Percentiles rank a stretch among this genome's conserved stretches.
These are phyloP conservation scores for Trypanosoma melophagium DNA, from an alignment of 208 protist genomes.

Conservation along the genomic window DNA sequence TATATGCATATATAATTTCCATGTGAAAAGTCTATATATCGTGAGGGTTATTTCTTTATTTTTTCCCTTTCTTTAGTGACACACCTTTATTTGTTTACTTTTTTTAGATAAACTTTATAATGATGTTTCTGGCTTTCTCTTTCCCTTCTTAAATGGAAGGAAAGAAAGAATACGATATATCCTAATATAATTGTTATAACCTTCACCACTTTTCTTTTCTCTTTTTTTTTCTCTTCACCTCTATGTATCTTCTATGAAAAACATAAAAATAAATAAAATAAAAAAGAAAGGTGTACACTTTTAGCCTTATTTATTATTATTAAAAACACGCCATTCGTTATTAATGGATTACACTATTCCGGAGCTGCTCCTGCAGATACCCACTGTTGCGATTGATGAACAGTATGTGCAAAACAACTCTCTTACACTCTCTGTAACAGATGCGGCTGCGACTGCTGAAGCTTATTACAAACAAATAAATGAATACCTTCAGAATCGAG, in stretches of 20 bases:
- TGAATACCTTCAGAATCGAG: slow-evolving; percentile 35
- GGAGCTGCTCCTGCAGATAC: slow-evolving; percentile 56
- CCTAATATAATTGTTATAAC: too few species aligned
- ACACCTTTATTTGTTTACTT: not conserved
- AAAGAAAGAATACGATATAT: not conserved
- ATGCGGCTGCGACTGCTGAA: slow-evolving; percentile 30
- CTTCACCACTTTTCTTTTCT: too few species aligned
- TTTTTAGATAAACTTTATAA: too few species aligned
- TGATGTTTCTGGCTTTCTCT: too few species aligned
- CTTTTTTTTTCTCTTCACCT: too few species aligned
- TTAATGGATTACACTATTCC: slow-evolving; percentile 26
- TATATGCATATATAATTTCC: slow-evolving; percentile 7
- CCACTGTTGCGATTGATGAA: slow-evolving; percentile 43
- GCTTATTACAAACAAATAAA: slow-evolving; percentile 53
- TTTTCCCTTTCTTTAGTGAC: not conserved
- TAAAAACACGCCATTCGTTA: not conserved
- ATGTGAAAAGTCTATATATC: not conserved
- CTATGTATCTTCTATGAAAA: too few species aligned
- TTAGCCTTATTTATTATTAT: too few species aligned
- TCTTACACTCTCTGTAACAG: slow-evolving; percentile 51
- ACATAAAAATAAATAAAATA: too few species aligned
- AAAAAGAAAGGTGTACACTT: too few species aligned
- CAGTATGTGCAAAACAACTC: slow-evolving; percentile 33
- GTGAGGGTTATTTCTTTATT: not conserved
- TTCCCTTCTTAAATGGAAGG: too few species aligned